Percentiles rank a stretch among this genome's conserved stretches.
phyloP scores from a whole-genome alignment of 1,284 basidiomycete genomes.

The Leccinum subrobustum region DNA sequence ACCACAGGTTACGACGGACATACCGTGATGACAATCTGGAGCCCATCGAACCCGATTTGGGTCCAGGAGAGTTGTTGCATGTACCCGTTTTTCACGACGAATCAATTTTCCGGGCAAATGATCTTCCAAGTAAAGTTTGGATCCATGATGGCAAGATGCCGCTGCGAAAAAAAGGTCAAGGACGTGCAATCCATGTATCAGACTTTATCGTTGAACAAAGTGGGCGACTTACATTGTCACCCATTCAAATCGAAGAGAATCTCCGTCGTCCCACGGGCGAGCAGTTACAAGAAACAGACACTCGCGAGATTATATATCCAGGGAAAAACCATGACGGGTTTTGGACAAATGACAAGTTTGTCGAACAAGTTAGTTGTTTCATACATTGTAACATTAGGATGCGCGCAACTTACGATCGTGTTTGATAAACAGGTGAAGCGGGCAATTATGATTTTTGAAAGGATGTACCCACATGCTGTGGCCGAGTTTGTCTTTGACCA shows the following conservation, averaged over 20 bases:
- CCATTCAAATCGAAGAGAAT: neutral
- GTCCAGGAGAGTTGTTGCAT: neutral
- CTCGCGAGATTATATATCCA: neutral
- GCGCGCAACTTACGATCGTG: too few species aligned
- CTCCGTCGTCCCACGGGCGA: neutral
- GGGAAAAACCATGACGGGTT: neutral
- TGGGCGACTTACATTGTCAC: neutral
- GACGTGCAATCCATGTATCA: too few species aligned
- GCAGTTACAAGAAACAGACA: neutral
- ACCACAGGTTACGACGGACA: neutral
- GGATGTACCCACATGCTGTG: neutral
- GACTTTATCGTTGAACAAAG: neutral
- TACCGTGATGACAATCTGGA: neutral
- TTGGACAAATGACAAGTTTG: neutral
- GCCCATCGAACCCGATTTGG: neutral
- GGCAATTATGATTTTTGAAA: neutral
- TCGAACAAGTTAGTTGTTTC: neutral
- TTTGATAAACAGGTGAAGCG: neutral
- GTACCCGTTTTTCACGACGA: neutral
- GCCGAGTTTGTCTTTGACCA: neutral
- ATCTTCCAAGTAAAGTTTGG: neutral
- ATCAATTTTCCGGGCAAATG: neutral
- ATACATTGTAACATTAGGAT: neutral
- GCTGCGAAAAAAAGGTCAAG: neutral
- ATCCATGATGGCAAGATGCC: neutral